Base-by-base conservation (phyloP, 108 stramenopile species). In the Cyclotella choctawhatcheeana region DNA sequence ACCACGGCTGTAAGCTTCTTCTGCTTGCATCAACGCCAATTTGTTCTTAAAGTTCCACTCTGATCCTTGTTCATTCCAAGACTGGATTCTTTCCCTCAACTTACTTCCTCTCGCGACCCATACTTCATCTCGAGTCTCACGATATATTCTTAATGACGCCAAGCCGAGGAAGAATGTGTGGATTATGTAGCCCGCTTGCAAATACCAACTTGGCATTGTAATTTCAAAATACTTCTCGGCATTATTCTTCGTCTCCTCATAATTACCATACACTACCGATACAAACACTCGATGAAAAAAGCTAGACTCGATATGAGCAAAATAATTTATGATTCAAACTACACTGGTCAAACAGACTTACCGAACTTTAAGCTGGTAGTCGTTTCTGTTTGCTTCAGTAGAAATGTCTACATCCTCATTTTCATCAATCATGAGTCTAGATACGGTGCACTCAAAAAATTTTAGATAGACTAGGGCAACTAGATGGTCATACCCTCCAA, bases 21-120 rank as follows among this genome's bases (percentile, higher is more conserved):
- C 75, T 0, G 75, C 75, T 18, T 70, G 44, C 5, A 76, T 40
- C 0, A 76, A 33, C 2, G 33, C 51, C 16, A 31, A 18, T 27
- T 70, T 69, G 40, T 76, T 58, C 30, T 70, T 50, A 62, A 76
- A 76, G 34, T 76, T 76, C 59, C 59, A 61, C 37, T 3, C 47
- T 17, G 75, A 69, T 29, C 47, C 44, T 30, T 43, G 30, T 20
- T 60, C 45, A 16, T 26, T 54, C 71, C 71, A 72, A 3, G 5
- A 5, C 17, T 21, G 25, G 17, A 72, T 54, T 25, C 24, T 43
- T 17, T 16, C 60, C 29, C 63, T 72, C 26, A 44, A 48, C 30
- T 53, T 26, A 13, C 26, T 35, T 3, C 48, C 61, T 50, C 43
- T 56, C 37, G 62, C 35, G 3, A 33, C 31, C 61, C 53, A 72